phyloP scores from a whole-genome alignment of 768 basidiomycete genomes.

The Termitomyces heimii region DNA sequence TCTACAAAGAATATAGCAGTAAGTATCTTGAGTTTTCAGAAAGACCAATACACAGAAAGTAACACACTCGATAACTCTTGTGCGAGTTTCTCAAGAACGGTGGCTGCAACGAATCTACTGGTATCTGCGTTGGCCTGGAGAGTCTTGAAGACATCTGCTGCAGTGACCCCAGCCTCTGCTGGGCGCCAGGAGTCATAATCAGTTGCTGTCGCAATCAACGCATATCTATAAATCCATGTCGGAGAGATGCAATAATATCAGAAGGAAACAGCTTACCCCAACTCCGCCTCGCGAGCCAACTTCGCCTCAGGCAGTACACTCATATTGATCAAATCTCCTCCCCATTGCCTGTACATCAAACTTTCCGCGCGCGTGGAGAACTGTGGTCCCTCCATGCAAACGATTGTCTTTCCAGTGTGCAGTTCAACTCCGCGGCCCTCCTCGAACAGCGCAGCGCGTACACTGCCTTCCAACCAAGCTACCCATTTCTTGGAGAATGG shows the following conservation, averaged over 20 bases:
- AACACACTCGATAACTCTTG: constrained; percentile 1
- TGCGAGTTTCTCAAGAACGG: constrained; percentile 59
- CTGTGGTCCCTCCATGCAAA: constrained; percentile 97
- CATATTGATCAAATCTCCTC: constrained; percentile 96
- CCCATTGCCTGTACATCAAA: constrained; percentile 88
- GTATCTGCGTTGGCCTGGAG: constrained; percentile 84
- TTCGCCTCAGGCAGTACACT: constrained; percentile 96
- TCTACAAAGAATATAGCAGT: neutral
- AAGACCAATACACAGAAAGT: neutral
- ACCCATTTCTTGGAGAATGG: constrained; percentile 71
- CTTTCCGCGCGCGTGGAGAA: constrained; percentile 99
- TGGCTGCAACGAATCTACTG: constrained; percentile 68
- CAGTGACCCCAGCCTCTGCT: constrained; percentile 76
- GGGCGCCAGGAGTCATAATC: constrained; percentile 97
- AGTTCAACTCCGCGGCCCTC: constrained; percentile 60
- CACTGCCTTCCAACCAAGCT: constrained; percentile 57
- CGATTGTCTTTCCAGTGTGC: constrained; percentile 78
- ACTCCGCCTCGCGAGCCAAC: constrained; percentile 90
- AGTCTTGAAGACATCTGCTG: constrained; percentile 87
- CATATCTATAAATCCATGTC: constrained; percentile 54
- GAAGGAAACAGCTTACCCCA: constrained; percentile 51
- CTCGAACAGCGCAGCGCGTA: constrained; percentile 55
- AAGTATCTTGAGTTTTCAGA: neutral
- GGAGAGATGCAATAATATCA: neutral
- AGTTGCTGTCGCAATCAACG: constrained; percentile 83